Conservation (phyloP, 257 asterid genomes). For the Penstemon davidsonii region DNA sequence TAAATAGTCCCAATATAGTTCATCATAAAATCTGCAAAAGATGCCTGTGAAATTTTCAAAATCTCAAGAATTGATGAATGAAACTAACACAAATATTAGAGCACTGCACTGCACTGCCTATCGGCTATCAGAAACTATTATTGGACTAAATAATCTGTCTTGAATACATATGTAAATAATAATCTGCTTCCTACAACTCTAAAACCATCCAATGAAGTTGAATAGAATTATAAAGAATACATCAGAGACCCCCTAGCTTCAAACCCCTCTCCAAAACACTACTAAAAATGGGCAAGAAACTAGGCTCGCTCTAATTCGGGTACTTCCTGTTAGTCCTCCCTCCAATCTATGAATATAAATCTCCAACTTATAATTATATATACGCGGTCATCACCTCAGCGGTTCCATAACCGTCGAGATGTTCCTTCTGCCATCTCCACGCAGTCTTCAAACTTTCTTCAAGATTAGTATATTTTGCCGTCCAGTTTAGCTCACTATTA, state of each 20-base stretch:
- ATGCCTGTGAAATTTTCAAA: too few species aligned
- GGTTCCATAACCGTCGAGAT: conserved; percentile 59
- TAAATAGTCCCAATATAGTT: too few species aligned
- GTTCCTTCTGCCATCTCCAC: conserved; percentile 97
- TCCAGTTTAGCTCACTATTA: conserved; percentile 77
- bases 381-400: conserved; percentile 44
- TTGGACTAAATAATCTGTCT: conserved; percentile 28
- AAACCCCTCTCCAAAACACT: conserved; percentile 26
- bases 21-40: too few species aligned
- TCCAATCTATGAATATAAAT: conserved; percentile 25
- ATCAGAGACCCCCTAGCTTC: conserved; percentile 23
- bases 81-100: too few species aligned
- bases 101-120: conserved; percentile 4
- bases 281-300: conserved; percentile 11
- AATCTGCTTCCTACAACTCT: conserved; percentile 30
- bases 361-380: conserved; percentile 32
- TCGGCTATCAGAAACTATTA: conserved; percentile 32
- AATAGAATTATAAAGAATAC: conserved; percentile 38
- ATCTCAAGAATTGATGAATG: too few species aligned
- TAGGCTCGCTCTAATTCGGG: conserved; percentile 27
- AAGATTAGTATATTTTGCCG: conserved; percentile 69
- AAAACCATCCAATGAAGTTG: conserved; percentile 17
- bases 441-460: conserved; percentile 70
- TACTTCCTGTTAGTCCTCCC: conserved; percentile 36
- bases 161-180: conserved; percentile 13